phyloP scores from a whole-genome alignment of 176 grass and related monocot genomes.

The Cenchrus americanus region DNA sequence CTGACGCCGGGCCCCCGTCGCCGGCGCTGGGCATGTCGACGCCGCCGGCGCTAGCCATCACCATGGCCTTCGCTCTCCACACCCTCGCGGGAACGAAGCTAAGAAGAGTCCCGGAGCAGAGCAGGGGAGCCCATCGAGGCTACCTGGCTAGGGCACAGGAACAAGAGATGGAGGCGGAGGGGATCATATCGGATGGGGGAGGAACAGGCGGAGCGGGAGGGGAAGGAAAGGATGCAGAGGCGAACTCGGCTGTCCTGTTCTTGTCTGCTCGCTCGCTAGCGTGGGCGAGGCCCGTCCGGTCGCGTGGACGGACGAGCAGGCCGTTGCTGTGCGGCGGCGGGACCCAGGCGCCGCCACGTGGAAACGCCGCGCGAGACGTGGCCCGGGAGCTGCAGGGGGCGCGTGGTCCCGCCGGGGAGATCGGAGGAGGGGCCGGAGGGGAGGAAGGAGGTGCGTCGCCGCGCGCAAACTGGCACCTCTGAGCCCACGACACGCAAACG shows the following conservation, averaged over 20 bases:
- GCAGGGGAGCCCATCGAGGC: neutral
- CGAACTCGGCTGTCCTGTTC: neutral
- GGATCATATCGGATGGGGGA: no score
- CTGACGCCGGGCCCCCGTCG: neutral
- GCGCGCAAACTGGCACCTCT: neutral
- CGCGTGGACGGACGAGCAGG: slow-evolving; percentile 29
- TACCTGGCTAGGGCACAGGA: no score
- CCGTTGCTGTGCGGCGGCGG: slow-evolving; percentile 12
- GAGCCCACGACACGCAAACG: neutral
- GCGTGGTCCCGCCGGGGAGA: neutral
- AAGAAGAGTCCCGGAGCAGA: no score
- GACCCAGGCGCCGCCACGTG: slow-evolving; percentile 31
- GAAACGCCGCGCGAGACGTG: slow-evolving; percentile 37
- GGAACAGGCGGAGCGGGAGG: neutral
- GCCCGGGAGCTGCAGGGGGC: slow-evolving; percentile 8
- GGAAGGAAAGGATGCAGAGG: neutral
- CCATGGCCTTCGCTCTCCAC: neutral
- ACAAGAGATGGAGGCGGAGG: no score
- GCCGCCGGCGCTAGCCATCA: slow-evolving; percentile 51
- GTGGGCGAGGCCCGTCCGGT: neutral
- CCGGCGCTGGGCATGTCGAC: slow-evolving; percentile 32
- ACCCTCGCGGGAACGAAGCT: no score
- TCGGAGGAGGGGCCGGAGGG: no score
- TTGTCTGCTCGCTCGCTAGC: neutral
- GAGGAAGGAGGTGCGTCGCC: no score